Percentiles rank a stretch among this genome's conserved stretches.
These are phyloP conservation scores for Chlorella sp. DNA, from an alignment of 139 green algal species.

Conservation along the genomic window DNA sequence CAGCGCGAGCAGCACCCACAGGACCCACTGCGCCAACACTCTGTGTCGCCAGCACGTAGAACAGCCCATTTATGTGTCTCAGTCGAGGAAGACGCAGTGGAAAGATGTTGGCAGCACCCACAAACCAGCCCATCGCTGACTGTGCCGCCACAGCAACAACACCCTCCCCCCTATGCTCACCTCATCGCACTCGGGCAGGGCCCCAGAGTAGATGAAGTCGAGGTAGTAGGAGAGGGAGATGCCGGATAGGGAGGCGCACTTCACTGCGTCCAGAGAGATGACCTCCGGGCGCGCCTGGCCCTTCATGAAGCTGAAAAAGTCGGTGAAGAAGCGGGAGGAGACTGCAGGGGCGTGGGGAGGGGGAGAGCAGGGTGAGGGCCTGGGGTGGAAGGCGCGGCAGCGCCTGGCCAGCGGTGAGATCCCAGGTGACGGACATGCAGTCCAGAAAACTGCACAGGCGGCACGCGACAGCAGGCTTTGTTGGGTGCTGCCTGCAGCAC, in stretches of 20 bases:
- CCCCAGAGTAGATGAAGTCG: background rate
- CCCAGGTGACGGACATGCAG: background rate
- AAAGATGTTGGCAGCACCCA: background rate
- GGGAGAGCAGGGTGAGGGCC: background rate
- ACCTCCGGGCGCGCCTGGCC: background rate
- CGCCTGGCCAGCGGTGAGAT: too few relatives aligned
- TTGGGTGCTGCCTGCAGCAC: background rate
- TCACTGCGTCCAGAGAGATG: background rate
- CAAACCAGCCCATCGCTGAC: background rate
- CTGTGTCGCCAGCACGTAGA: too few relatives aligned
- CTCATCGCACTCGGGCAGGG: constrained; percentile 2
- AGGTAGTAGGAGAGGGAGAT: constrained; percentile 7
- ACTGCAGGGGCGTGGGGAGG: background rate
- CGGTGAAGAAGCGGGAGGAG: constrained; percentile 1
- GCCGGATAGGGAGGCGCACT: background rate
- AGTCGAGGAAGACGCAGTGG: too few relatives aligned
- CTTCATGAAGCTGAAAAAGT: background rate
- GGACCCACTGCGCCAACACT: background rate
- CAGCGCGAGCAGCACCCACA: background rate
- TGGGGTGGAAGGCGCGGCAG: too few relatives aligned
- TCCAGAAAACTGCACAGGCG: background rate
- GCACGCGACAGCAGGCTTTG: background rate
- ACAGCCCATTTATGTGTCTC: too few relatives aligned
- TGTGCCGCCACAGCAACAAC: background rate
- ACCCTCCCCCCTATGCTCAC: background rate